A percentile compares a stretch with the other conserved stretches of the same genome.
phyloP scores from a whole-genome alignment of 306 rosid genomes.

The Abrus precatorius region DNA sequence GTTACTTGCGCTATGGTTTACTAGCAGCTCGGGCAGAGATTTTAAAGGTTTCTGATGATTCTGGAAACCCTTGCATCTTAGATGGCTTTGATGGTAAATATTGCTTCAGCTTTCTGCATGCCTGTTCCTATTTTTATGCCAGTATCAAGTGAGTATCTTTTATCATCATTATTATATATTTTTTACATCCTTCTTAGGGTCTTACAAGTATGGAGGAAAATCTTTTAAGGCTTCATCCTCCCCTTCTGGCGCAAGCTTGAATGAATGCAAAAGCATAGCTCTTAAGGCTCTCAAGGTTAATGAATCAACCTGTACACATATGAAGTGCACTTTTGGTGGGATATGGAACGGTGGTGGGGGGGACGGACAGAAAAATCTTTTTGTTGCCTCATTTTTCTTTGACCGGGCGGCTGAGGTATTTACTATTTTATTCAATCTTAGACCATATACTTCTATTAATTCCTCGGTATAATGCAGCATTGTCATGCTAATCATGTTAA shows the following conservation, averaged over 20 bases:
- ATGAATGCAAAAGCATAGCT: constrained; percentile 71
- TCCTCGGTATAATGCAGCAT: constrained; percentile 6
- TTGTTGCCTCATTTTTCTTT: constrained; percentile 97
- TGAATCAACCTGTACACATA: constrained; percentile 77
- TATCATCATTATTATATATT: neutral
- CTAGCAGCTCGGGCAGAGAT: constrained; percentile 96
- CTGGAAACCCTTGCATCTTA: constrained; percentile 77
- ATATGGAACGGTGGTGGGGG: constrained; percentile 98
- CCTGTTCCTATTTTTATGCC: constrained; percentile 9
- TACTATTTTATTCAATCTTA: constrained; percentile 12
- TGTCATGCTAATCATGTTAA: constrained; percentile 37
- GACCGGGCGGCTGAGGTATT: constrained; percentile 96
- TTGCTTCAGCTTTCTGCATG: constrained; percentile 39
- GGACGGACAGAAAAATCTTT: constrained; percentile 85
- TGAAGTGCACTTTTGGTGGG: constrained; percentile 94
- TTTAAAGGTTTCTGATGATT: constrained; percentile 63
- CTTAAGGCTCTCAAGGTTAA: constrained; percentile 75
- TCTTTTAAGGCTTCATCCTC: constrained; percentile 63
- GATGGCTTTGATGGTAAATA: constrained; percentile 77
- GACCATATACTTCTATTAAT: neutral
- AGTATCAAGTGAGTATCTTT: neutral
- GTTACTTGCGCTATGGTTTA: constrained; percentile 87
- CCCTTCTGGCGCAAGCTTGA: constrained; percentile 72
- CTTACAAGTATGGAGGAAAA: constrained; percentile 75
- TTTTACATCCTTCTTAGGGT: constrained; percentile 50